Base-by-base conservation (phyloP, 257 asterid species). In the Avicennia marina region DNA sequence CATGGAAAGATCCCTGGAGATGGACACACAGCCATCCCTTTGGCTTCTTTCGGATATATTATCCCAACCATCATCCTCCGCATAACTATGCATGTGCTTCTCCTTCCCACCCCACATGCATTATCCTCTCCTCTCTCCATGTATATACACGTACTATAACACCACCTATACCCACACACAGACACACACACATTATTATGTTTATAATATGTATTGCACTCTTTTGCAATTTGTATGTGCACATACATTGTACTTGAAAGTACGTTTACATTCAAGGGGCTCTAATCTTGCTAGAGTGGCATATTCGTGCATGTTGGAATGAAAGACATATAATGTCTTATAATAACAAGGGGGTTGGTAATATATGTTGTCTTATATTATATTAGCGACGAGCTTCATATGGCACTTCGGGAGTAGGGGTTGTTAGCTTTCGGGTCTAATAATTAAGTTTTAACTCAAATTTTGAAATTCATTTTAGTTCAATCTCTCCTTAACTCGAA, bases 1-100 rank as follows among this genome's bases (percentile, higher is more conserved):
- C 95, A 76, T 86, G 95, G 80, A 86, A 80, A 89, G 91, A 89
- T 86, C 95, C 97, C 84, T 22, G 69, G 79, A 83, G 87, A 83
- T 63, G 58, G 78, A 72, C 81, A 81, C 79, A 70, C 65, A 54
- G 71, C 86, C 84, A 69, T 75, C 51, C 49, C 72, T 26, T 53
- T 20, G 45, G 53, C n/a, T 19, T 20, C 44, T 66, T 69, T 63
- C 49, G 43, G 72, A 67, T 40, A 70, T 62, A 71, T 64, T 75
- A 78, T 74, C 75, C 58, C 60, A 67, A 44, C 31, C 24, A 36
- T 44, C 16, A 16, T 29, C 60, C 64, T 60, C 68, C 72, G 67
- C 79, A 71, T 71, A 67, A 60, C 70, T 74, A 13, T 43, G 73
- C 97, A 89, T 86, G 95, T 89, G 97, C 82, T 52, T 39, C 70